phyloP scores from a whole-genome alignment of 768 basidiomycete species.

The Boletus rex-veris region DNA sequence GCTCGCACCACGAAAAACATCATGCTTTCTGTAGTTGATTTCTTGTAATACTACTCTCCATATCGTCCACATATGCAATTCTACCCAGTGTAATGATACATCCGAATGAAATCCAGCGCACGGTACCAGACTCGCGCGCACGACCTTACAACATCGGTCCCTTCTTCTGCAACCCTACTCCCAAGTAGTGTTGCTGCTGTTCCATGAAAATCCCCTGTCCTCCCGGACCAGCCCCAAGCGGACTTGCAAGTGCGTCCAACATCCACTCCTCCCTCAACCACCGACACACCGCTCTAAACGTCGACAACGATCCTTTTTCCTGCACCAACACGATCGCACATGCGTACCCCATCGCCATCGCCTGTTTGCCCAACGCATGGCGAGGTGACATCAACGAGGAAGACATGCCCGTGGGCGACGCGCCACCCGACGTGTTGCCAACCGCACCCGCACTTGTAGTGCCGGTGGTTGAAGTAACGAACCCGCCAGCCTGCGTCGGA shows the following conservation, averaged over 20 bases:
- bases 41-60: no score
- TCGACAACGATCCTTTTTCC: constrained; percentile 88
- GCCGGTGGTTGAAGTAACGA: constrained; percentile 16
- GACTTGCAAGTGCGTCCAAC: constrained; percentile 35
- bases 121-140: constrained; percentile 7
- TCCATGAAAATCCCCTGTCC: constrained; percentile 42
- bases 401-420: constrained; percentile 22
- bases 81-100: neutral
- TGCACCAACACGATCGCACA: constrained; percentile 76
- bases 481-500: constrained; percentile 22
- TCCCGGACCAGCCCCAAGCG: constrained; percentile 20
- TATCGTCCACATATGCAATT: no score
- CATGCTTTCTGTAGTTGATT: no score
- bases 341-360: constrained; percentile 33
- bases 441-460: no score
- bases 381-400: constrained; percentile 26
- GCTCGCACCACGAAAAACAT: no score
- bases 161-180: constrained; percentile 18
- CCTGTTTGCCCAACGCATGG: constrained; percentile 26
- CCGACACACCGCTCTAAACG: constrained; percentile 76
- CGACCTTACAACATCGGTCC: constrained; percentile 25
- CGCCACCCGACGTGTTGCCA: no score
- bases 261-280: constrained; percentile 69
- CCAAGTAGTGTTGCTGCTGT: constrained; percentile 24
- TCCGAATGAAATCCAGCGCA: neutral